These are phyloP conservation scores for Aspergillus versicolor DNA, from an alignment of 2,329 filamentous ascomycete genomes.

Conservation along the genomic window DNA sequence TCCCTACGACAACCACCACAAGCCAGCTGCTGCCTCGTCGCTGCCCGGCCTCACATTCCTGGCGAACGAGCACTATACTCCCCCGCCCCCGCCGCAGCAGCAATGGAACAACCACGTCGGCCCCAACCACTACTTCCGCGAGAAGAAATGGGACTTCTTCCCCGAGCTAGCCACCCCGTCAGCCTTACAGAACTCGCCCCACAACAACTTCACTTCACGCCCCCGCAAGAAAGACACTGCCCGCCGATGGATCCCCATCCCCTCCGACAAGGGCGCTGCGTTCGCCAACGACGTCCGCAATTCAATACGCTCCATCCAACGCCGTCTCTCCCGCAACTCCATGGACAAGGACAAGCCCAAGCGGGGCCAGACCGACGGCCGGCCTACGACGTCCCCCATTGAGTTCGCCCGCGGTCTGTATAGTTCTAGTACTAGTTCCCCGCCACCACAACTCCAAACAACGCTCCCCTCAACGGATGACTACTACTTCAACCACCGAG, in stretches of 20 bases:
- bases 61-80: constrained; percentile 26
- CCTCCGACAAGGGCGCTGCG: constrained; percentile 22
- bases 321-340: constrained; percentile 28
- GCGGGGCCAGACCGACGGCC: background rate
- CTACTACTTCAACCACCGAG: constrained; percentile 7
- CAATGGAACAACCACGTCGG: constrained; percentile 24
- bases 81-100: constrained; percentile 15
- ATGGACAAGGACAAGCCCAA: constrained; percentile 19
- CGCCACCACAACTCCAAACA: constrained; percentile 5
- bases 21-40: background rate
- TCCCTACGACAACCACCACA: constrained; percentile 4
- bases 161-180: constrained; percentile 37
- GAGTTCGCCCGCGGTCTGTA: constrained; percentile 9
- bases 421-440: background rate
- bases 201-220: constrained; percentile 12
- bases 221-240: constrained; percentile 23
- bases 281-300: constrained; percentile 29
- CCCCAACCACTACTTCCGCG: constrained; percentile 38
- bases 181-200: constrained; percentile 18
- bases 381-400: constrained; percentile 15
- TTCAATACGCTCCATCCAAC: constrained; percentile 36
- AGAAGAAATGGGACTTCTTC: constrained; percentile 45
- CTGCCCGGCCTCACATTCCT: constrained; percentile 8
- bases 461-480: constrained; percentile 14
- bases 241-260: constrained; percentile 27